These are phyloP conservation scores for Mycena alexandri DNA, from an alignment of 768 basidiomycete species.

Conservation along the genomic window DNA sequence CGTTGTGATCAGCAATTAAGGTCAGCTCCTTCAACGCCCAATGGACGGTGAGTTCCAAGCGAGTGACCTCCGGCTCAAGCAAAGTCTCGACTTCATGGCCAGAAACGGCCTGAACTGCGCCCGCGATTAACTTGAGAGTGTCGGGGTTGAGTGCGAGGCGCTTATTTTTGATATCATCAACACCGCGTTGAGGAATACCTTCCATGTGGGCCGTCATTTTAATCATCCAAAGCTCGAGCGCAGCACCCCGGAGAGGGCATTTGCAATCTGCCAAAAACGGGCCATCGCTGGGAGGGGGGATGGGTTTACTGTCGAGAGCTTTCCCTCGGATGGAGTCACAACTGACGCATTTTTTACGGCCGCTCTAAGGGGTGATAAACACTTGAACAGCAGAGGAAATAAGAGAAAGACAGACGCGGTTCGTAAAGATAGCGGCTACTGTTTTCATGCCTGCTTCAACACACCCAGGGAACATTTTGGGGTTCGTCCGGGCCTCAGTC, in stretches of 20 bases:
- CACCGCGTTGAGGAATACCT: background rate
- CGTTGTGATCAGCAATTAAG: background rate
- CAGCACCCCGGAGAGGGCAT: constrained; percentile 15
- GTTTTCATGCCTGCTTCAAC: background rate
- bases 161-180: background rate
- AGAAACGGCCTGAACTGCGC: background rate
- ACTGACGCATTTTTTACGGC: background rate
- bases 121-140: constrained; percentile 1
- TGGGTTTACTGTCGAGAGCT: background rate
- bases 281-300: background rate
- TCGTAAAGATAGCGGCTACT: background rate
- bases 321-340: background rate
- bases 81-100: background rate
- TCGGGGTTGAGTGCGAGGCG: constrained; percentile 11
- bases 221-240: constrained; percentile 19
- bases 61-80: background rate
- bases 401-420: background rate
- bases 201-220: background rate
- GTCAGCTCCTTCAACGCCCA: background rate
- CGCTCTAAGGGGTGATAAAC: background rate
- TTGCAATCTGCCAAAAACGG: constrained; percentile 5
- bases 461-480: background rate
- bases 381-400: background rate
- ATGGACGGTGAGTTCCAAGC: background rate
- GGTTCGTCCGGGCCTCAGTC: background rate